A percentile compares a stretch with the other conserved stretches of the same genome.
Evolutionary conservation across 495 filamentous ascomycete genomes (phyloP).

Genomic region (Cudoniella acicularis): DNA sequence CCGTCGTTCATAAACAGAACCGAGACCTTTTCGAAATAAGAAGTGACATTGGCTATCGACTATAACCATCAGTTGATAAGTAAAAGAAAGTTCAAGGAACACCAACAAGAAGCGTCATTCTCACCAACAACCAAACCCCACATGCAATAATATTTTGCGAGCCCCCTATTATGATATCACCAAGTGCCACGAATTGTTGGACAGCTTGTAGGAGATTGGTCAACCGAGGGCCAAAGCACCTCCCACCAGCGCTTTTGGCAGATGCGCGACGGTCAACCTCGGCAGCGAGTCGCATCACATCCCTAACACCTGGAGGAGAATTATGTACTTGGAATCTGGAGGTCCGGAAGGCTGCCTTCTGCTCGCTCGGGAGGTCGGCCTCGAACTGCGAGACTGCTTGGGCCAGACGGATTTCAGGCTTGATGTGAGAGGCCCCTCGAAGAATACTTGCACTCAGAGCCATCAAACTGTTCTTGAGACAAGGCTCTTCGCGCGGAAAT

Average conservation of each 20-base stretch:
- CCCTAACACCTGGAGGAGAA: slow-evolving; percentile 24
- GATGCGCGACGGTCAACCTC: slow-evolving; percentile 28
- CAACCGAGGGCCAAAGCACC: slow-evolving; percentile 33
- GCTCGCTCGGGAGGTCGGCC: slow-evolving; percentile 31
- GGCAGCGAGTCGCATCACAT: slow-evolving; percentile 37
- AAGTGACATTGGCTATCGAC: slow-evolving; percentile 31
- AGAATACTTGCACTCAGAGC: too few relatives aligned
- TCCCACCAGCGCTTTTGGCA: slow-evolving; percentile 11
- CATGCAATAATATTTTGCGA: slow-evolving; percentile 40
- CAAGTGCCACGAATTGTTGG: slow-evolving; percentile 35
- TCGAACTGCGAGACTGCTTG: slow-evolving; percentile 40
- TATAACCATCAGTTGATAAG: slow-evolving; percentile 28
- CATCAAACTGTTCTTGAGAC: too few relatives aligned
- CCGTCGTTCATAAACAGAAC: slow-evolving; percentile 38
- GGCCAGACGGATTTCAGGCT: slow-evolving; percentile 37
- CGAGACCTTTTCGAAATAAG: slow-evolving; percentile 39
- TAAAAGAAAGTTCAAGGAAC: slow-evolving; percentile 20
- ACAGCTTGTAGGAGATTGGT: slow-evolving; percentile 31
- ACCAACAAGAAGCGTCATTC: slow-evolving; percentile 33
- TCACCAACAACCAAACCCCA: slow-evolving; percentile 37
- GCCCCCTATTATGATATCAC: slow-evolving; percentile 36
- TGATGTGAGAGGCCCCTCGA: slow-evolving; percentile 30
- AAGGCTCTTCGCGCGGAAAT: too few relatives aligned
- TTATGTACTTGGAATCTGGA: slow-evolving; percentile 23
- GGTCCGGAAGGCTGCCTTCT: slow-evolving; percentile 30